Evolutionary conservation across 2,329 filamentous ascomycete genomes (phyloP).

Genomic region (Ceratocystis eucalypticola): DNA sequence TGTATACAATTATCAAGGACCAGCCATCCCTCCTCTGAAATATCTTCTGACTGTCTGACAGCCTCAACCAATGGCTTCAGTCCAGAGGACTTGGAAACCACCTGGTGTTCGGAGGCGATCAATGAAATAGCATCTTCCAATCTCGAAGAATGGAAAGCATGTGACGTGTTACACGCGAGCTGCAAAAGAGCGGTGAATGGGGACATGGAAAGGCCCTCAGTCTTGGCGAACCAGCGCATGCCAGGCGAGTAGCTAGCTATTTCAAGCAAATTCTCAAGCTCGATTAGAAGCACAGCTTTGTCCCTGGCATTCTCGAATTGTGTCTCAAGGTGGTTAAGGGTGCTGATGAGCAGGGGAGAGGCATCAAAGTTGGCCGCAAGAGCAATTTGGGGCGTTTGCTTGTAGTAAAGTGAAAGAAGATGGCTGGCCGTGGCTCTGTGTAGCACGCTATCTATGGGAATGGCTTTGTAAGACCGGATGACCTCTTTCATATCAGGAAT

Average conservation of each 20-base stretch:
- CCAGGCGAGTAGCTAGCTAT: slow-evolving; percentile 69
- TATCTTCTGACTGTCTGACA: slow-evolving; percentile 17
- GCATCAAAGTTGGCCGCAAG: slow-evolving; percentile 80
- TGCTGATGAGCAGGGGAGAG: slow-evolving; percentile 57
- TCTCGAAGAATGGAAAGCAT: slow-evolving; percentile 16
- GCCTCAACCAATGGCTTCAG: slow-evolving; percentile 16
- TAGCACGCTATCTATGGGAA: slow-evolving; percentile 53
- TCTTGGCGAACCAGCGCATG: slow-evolving; percentile 83
- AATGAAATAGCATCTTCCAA: slow-evolving; percentile 14
- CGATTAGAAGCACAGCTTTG: slow-evolving; percentile 48
- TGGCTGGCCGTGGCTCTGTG: slow-evolving; percentile 69
- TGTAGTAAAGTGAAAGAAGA: slow-evolving; percentile 72
- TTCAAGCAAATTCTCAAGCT: slow-evolving; percentile 67
- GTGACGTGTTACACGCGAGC: slow-evolving; percentile 24
- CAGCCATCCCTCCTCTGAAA: slow-evolving; percentile 40
- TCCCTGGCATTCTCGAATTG: slow-evolving; percentile 37
- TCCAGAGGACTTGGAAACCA: slow-evolving; percentile 15
- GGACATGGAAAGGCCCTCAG: slow-evolving; percentile 47
- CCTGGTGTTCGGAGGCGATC: slow-evolving; percentile 16
- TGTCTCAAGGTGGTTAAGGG: slow-evolving; percentile 48
- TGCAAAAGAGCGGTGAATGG: slow-evolving; percentile 60
- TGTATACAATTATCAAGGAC: slow-evolving; percentile 76
- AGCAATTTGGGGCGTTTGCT: slow-evolving; percentile 64
- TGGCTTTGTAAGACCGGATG: slow-evolving; percentile 57
- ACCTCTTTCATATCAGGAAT: slow-evolving; percentile 74